A percentile compares a stretch with the other conserved stretches of the same genome.
These are phyloP conservation scores for Euptelea pleiosperma DNA, from an alignment of 164 flowering plant species.

Conservation along the genomic window DNA sequence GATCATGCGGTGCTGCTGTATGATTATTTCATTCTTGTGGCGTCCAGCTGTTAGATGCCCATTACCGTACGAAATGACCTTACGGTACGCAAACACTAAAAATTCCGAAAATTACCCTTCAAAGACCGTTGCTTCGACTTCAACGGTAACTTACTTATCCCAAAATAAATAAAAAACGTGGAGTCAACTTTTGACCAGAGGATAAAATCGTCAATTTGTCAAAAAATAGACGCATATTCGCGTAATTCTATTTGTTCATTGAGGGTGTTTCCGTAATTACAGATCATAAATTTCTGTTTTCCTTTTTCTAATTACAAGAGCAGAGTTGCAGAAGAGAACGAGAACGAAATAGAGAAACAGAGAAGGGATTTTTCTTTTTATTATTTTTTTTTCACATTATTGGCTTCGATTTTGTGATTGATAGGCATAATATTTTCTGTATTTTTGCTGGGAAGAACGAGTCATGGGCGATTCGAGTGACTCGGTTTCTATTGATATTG, in stretches of 20 bases:
- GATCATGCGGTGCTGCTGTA: too few relatives aligned
- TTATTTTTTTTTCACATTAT: background rate
- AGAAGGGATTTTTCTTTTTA: background rate
- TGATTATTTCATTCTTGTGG: too few relatives aligned
- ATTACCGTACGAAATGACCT: too few relatives aligned
- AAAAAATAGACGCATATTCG: background rate
- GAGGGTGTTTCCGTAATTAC: slow-evolving; percentile 13
- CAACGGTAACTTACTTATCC: slow-evolving; percentile 28
- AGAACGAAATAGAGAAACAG: background rate
- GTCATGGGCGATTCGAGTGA: slow-evolving; percentile 58
- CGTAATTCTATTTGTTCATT: background rate
- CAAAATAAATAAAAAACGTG: background rate
- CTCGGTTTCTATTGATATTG: slow-evolving; percentile 54
- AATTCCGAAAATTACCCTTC: slow-evolving; percentile 4
- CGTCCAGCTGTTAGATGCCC: too few relatives aligned
- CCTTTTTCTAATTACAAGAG: too few relatives aligned
- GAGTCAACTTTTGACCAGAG: slow-evolving; percentile 15
- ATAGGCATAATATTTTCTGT: too few relatives aligned
- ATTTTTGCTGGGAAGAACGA: slow-evolving; percentile 15
- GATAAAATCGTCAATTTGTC: slow-evolving; percentile 10
- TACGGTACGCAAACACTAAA: background rate
- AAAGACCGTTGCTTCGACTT: background rate
- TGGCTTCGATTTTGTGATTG: too few relatives aligned
- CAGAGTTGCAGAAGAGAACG: too few relatives aligned
- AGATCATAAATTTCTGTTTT: background rate